Conservation (phyloP, 495 filamentous ascomycete species). For the Tuber borchii region DNA sequence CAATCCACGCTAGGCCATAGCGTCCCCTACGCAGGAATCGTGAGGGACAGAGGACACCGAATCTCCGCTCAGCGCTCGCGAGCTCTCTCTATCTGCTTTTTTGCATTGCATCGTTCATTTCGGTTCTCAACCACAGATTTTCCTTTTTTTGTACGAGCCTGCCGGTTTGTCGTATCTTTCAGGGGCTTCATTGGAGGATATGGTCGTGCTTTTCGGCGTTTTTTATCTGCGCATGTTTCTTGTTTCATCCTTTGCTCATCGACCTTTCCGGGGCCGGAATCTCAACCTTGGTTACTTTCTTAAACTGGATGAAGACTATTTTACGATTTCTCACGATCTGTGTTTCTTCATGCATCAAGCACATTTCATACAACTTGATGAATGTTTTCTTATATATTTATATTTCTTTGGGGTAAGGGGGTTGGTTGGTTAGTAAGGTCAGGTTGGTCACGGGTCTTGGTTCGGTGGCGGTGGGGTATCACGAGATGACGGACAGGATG, state of each 20-base stretch:
- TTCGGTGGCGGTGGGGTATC: conserved; percentile 11
- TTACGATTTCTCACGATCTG: conserved; percentile 11
- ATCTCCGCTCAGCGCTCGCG: conserved; percentile 2
- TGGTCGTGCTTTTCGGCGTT: conserved; percentile 38
- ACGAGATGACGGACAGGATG: conserved; percentile 7
- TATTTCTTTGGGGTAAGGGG: conserved; percentile 20
- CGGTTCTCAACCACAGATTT: conserved; percentile 12
- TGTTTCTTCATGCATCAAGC: not conserved
- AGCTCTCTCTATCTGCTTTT: conserved; percentile 5
- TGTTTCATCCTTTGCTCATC: conserved; percentile 10
- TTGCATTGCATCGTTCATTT: conserved; percentile 20
- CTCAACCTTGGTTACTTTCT: conserved; percentile 1
- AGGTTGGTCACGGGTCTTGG: conserved; percentile 23
- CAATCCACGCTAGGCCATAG: conserved; percentile 6
- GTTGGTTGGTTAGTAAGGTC: conserved; percentile 13
- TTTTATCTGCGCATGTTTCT: conserved; percentile 16
- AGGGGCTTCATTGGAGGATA: conserved; percentile 23
- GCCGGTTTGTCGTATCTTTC: conserved; percentile 21
- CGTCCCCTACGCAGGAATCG: conserved; percentile 25
- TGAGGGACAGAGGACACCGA: conserved; percentile 22
- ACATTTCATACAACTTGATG: conserved; percentile 8
- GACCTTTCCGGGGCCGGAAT: conserved; percentile 8
- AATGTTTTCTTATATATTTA: conserved; percentile 23
- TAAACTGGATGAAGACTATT: conserved; percentile 33
- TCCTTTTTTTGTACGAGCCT: conserved; percentile 17